Evolutionary conservation across 306 rosid species (phyloP), one percentile per base, ranked within the genome.

Genomic region (Alnus rubra): DNA sequence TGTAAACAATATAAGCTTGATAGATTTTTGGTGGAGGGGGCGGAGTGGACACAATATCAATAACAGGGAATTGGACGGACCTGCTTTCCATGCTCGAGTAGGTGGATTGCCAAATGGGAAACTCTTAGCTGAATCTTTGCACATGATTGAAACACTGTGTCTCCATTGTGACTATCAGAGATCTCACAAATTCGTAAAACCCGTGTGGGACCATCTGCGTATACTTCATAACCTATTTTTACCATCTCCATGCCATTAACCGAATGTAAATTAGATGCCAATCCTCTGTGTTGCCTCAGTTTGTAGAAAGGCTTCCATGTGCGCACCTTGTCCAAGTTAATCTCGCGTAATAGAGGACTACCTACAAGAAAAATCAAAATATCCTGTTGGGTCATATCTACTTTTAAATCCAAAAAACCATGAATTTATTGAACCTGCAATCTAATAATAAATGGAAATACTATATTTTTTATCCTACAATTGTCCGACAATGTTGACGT

Each of bases 171-270:
- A 82, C 89, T 86, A 76, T 82, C 83, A 53, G 89, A 85, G 70
- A 84, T 83, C 88, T 91, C 90, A 85, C 95, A 95, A 82, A 92
- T 85, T 74, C 98, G 88, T 78, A 92, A 71, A 81, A 95, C 87
- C 59, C 98, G 89, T 69, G 98, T 91, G 45, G 92, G 89, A 54
- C 98, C 98, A n/a, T 95, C 98, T 37, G 98, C 97, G 78, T 95
- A 95, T 80, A 95, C 89, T 87, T 92, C 98, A 53, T 87, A 95
- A 33, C 98, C 98, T 55, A 92, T 79, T 75, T 85, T 86, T 79
- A 51, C 82, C 82, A 86, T 88, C 86, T 88, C 91, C 79, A 62
- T 50, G 79, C 82, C 86, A 76, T 83, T 84, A 54, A 84, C 90
- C 75, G 81, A 75, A 68, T 81, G 80, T 74, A 89, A 84, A 69